Evolutionary conservation across 2,329 filamentous ascomycete species (phyloP).

Genomic region (Calonectria multiphialidica): DNA sequence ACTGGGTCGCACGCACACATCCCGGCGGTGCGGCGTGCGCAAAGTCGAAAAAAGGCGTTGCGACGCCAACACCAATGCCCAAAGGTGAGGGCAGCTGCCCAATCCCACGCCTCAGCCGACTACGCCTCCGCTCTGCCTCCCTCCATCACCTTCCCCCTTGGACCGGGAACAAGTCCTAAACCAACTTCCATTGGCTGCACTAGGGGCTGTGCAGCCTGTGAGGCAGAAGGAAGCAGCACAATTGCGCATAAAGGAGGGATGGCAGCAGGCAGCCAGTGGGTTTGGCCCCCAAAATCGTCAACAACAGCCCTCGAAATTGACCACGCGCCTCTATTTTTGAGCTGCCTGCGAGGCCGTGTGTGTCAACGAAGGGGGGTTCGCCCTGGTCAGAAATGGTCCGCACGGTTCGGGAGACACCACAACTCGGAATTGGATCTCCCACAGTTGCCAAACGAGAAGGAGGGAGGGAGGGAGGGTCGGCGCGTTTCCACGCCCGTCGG

Average conservation of each 20-base stretch:
- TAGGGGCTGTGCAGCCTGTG: constrained; percentile 19
- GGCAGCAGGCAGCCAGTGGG: constrained; percentile 20
- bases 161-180: constrained; percentile 6
- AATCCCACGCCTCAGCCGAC: constrained; percentile 38
- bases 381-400: constrained; percentile 15
- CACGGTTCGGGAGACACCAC: constrained; percentile 6
- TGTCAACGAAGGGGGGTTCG: constrained; percentile 20
- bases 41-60: constrained; percentile 43
- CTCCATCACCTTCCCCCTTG: constrained; percentile 16
- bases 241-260: constrained; percentile 9
- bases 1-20: constrained; percentile 41
- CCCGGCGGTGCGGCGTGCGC: constrained; percentile 40
- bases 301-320: not conserved
- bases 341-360: not conserved
- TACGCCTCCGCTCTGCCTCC: constrained; percentile 13
- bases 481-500: constrained; percentile 30
- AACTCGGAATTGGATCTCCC: not conserved
- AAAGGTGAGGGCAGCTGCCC: constrained; percentile 41
- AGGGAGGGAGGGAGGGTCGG: constrained; percentile 16
- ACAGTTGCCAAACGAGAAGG: not conserved
- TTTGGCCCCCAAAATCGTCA: constrained; percentile 22
- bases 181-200: constrained; percentile 14
- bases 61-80: constrained; percentile 39
- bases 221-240: constrained; percentile 19
- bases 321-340: constrained; percentile 13